These are phyloP conservation scores for Scleroderma citrinum DNA, from an alignment of 768 basidiomycete species.

Conservation along the genomic window DNA sequence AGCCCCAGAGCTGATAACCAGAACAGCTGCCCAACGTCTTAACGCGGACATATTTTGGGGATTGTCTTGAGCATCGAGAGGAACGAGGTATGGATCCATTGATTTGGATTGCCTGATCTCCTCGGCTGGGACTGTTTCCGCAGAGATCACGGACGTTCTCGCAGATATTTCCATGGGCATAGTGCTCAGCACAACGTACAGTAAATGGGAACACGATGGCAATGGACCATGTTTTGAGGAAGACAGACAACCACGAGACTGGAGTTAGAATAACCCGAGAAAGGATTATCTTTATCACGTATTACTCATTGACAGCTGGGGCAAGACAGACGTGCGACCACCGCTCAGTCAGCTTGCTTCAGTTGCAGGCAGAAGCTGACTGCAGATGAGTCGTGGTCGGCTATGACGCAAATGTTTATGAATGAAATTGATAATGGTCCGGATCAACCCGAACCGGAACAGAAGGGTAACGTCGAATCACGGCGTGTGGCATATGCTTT, in stretches of 20 bases:
- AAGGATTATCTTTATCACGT: background rate
- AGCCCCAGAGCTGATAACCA: conserved; percentile 41
- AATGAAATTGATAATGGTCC: too few relatives aligned
- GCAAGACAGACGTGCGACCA: background rate
- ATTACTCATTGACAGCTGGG: background rate
- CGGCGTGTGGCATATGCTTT: too few relatives aligned
- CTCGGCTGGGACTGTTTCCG: conserved; percentile 3
- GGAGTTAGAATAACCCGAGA: background rate
- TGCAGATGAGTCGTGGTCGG: too few relatives aligned
- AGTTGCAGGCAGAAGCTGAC: background rate
- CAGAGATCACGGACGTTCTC: conserved; percentile 4
- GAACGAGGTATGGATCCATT: conserved; percentile 23
- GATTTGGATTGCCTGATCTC: conserved; percentile 2
- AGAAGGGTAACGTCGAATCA: too few relatives aligned
- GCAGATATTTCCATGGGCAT: conserved; percentile 1
- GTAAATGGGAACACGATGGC: background rate
- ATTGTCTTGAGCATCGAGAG: conserved; percentile 36
- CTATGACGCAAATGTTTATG: too few relatives aligned
- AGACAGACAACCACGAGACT: background rate
- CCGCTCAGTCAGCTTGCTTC: background rate
- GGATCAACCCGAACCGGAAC: too few relatives aligned
- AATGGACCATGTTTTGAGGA: background rate
- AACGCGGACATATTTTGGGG: conserved; percentile 35
- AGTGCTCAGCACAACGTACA: background rate
- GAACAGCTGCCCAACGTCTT: conserved; percentile 45